These are phyloP conservation scores for Aphanocladium album DNA, from an alignment of 2,329 filamentous ascomycete species.

Conservation along the genomic window DNA sequence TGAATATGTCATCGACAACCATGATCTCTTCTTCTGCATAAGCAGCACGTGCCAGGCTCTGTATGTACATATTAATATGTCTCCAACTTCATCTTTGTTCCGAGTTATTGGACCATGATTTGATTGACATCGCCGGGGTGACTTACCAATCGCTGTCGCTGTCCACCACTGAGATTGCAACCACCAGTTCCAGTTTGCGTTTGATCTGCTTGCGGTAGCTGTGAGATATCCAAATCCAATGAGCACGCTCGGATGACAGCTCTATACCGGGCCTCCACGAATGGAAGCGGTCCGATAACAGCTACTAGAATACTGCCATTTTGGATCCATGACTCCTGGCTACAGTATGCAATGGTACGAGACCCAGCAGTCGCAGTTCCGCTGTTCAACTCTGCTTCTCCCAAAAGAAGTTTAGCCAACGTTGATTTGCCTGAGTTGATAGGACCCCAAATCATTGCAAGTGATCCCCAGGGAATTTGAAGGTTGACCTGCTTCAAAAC, in stretches of 20 bases:
- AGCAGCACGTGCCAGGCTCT: not conserved
- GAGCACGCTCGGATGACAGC: not conserved
- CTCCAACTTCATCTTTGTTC: too few relatives aligned
- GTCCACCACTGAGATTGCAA: slow-evolving; percentile 2
- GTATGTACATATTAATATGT: too few relatives aligned
- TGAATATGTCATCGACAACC: slow-evolving; percentile 2
- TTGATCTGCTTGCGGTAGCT: not conserved
- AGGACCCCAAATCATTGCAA: not conserved
- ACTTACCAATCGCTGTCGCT: slow-evolving; percentile 3
- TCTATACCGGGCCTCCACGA: not conserved
- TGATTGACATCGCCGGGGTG: too few relatives aligned
- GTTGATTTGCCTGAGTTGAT: slow-evolving; percentile 4
- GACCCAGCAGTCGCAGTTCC: not conserved
- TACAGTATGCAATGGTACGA: not conserved
- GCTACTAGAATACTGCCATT: not conserved
- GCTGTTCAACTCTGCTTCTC: not conserved
- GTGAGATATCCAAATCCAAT: not conserved
- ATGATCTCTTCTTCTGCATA: not conserved
- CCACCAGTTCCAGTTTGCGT: not conserved
- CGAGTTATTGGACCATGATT: too few relatives aligned
- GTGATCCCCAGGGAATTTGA: not conserved
- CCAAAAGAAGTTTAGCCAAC: not conserved
- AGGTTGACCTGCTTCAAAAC: not conserved
- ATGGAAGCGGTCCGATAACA: not conserved
- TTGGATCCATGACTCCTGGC: not conserved